Evolutionary conservation across 192 early-diverging fungal species (phyloP).

Genomic region (Phlyctochytrium bullatum): DNA sequence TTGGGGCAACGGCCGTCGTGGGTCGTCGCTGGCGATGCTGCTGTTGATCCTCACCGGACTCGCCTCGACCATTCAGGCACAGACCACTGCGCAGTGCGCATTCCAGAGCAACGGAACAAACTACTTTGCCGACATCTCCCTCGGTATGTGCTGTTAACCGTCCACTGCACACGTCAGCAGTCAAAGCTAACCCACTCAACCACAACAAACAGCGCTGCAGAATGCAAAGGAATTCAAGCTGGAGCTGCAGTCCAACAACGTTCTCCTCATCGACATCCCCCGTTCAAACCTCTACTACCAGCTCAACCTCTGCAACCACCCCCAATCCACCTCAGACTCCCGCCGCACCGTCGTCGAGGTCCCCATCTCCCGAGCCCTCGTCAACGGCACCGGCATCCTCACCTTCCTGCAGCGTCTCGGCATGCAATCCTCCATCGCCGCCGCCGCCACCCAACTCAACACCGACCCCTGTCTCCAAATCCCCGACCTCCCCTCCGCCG

Average conservation of each 20-base stretch:
- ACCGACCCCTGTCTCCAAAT: constrained; percentile 3
- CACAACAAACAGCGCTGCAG: constrained; percentile 6
- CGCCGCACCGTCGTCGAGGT: background rate
- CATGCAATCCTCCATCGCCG: background rate
- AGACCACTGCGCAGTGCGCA: background rate
- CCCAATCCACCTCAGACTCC: background rate
- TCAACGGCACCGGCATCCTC: background rate
- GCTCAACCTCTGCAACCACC: background rate
- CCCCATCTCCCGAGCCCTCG: constrained; percentile 8
- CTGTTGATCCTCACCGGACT: background rate
- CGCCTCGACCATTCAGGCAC: background rate
- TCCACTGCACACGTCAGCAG: background rate
- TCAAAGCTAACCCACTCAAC: background rate
- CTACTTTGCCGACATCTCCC: background rate
- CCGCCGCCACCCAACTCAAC: background rate
- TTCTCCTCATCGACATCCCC: background rate
- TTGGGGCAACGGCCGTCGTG: background rate
- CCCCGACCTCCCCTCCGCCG: background rate
- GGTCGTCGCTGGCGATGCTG: background rate
- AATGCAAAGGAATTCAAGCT: constrained; percentile 15
- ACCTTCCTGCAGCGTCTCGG: constrained; percentile 9
- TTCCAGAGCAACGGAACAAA: background rate
- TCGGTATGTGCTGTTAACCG: background rate
- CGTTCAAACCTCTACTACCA: background rate
- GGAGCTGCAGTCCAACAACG: background rate